Base-by-base conservation (phyloP, 2,329 filamentous ascomycete species). In the Colletotrichum orchidophilum region DNA sequence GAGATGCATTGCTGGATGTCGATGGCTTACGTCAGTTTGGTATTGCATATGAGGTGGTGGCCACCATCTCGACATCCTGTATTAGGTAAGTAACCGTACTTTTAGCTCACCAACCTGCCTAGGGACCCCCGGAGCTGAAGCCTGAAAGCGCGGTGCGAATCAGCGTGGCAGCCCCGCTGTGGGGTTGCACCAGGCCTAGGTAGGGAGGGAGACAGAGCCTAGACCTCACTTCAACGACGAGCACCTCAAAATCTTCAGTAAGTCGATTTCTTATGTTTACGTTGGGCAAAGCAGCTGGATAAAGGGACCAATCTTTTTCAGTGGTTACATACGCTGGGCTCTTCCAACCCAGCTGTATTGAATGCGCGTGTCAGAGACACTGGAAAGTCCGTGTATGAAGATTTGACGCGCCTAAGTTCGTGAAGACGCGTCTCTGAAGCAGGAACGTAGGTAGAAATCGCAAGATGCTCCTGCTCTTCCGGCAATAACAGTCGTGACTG, bases 151-250 rank as follows among this genome's bases (percentile, higher is more conserved):
- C 63, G 39, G 57, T 50, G 35, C 63, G 31, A 67, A 61, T 63
- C 50, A 58, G 49, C 52, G 52, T 39, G n/a, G 57, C 50, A 46
- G 64, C 64, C 64, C 68, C 68, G 58, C 68, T 67, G 68, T 71
- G 68, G 68, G 63, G 68, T 62, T 71, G 13, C 57, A 35, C 63
- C 29, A 42, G 42, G 46, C 50, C 33, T 46, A 46, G 27, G 42
- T 59, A 64, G 46, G 63, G 50, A 54, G 31, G 21, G 12, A 46
- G 39, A 46, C 9, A 18, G 33, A 31, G 55, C 18, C 35, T 66
- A 9, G 24, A 70, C 63, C 42, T 67, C 57, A 31, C 27, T 29
- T 35, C 67, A 35, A 55, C 24, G 27, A 54, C 50, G 18, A n/a
- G 39, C 39, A 46, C 18, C n/a, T n/a, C 9, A 12, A 71, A 67